phyloP scores from a whole-genome alignment of 805 yeast species.

The Sugiyamaella valdiviana region DNA sequence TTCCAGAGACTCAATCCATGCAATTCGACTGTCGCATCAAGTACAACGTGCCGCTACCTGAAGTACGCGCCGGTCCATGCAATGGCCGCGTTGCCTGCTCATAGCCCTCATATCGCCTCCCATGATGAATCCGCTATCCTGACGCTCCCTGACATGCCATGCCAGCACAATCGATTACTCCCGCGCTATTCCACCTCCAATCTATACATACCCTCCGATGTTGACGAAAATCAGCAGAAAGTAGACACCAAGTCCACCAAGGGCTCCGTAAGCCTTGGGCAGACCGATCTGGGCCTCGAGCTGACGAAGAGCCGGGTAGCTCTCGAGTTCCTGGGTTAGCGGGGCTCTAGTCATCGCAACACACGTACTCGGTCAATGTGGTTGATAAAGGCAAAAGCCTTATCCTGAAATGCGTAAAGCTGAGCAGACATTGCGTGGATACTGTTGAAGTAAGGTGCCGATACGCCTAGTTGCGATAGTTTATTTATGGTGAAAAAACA shows the following conservation, averaged over 20 bases:
- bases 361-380: constrained; percentile 25
- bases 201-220: constrained; percentile 51
- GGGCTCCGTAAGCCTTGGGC: constrained; percentile 82
- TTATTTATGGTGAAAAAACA: constrained; percentile 23
- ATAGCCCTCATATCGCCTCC: too few species aligned
- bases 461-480: constrained; percentile 5
- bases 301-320: constrained; percentile 28
- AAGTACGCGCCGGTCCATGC: too few species aligned
- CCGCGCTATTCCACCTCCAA: too few species aligned
- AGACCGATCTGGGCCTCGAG: constrained; percentile 30
- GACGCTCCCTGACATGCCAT: too few species aligned
- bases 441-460: background rate
- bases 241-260: constrained; percentile 60
- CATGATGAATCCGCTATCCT: too few species aligned
- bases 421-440: constrained; percentile 9
- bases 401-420: constrained; percentile 20
- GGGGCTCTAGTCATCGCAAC: constrained; percentile 4
- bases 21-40: too few species aligned
- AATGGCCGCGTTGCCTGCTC: too few species aligned
- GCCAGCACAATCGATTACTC: too few species aligned
- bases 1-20: too few species aligned
- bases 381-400: constrained; percentile 24
- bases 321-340: constrained; percentile 27
- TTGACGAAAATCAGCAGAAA: constrained; percentile 77
- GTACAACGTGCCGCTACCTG: too few species aligned